Base-by-base conservation (phyloP, 306 rosid species). In the Inga oerstediana region DNA sequence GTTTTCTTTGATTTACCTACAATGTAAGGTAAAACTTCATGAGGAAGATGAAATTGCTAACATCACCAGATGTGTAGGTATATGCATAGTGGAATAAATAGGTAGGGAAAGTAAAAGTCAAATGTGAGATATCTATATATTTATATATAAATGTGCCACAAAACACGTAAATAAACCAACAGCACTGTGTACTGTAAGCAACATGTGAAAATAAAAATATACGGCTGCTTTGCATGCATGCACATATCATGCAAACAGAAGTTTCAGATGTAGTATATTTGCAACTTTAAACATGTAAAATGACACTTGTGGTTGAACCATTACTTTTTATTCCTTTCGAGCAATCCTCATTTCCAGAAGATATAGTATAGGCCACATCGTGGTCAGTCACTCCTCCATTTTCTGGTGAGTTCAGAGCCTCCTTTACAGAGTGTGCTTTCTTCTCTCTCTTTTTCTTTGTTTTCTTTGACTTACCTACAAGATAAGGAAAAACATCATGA, bases 401-500 rank as follows among this genome's bases (percentile, higher is more conserved):
- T 59, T 85, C 84, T 35, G 48, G 80, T 0, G 81, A 83, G 65
- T 78, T 86, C 59, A 41, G 70, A 46, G 77, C 78, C 78, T 84
- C 89, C 76, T 82, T 75, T 30, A 66, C 81, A 35, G 74, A 56
- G 65, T 34, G 30, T 7, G 16, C 16, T 72, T 49, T 78, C 73
- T 79, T 86, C 84, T 62, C 90, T 59, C 82, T 81, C 84, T 83
- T 92, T 78, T 87, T 91, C 85, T 86, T 79, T 45, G 82, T 72
- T 81, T 86, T 92, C 88, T 87, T 92, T 8, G 90, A 79, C 83
- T 78, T 85, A 70, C 87, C 99, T 93, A 80, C 88, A 85, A 85
- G 74, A 86, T 16, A 71, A 44, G 16, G 7, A 8, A 10, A 24
- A 49, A 16, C 10, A 44, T 10, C 74, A 35, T 76, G 22, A 84